Conservation (phyloP, 192 early-diverging fungal species). For the Linnemannia zychae region DNA sequence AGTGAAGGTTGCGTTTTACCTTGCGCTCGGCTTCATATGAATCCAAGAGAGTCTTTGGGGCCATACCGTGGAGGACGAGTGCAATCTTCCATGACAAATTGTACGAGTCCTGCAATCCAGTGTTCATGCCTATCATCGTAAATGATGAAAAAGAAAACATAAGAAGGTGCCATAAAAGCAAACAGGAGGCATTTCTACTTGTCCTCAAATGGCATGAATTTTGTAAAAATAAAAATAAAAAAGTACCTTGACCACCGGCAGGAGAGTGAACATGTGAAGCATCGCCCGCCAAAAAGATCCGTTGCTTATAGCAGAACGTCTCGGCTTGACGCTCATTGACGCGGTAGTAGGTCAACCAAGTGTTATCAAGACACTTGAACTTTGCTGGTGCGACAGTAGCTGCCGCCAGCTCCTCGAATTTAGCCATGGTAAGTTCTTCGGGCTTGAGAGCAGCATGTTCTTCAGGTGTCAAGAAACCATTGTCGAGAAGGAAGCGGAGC, state of each 20-base stretch:
- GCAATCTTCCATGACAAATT: slow-evolving; percentile 65
- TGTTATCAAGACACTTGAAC: slow-evolving; percentile 23
- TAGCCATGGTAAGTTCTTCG: slow-evolving; percentile 25
- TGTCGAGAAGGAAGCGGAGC: slow-evolving; percentile 37
- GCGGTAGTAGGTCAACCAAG: slow-evolving; percentile 45
- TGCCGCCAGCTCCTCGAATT: slow-evolving; percentile 1
- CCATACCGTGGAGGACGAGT: slow-evolving; percentile 51
- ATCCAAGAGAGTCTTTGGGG: slow-evolving; percentile 28
- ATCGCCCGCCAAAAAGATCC: slow-evolving; percentile 64
- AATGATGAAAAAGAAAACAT: not conserved
- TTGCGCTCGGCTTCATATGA: slow-evolving; percentile 41
- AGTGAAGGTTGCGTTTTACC: slow-evolving; percentile 6
- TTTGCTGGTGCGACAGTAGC: slow-evolving; percentile 23
- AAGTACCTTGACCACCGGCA: slow-evolving; percentile 50
- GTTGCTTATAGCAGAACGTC: slow-evolving; percentile 34
- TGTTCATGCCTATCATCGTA: slow-evolving; percentile 49
- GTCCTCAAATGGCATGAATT: too few species aligned
- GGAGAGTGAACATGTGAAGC: slow-evolving; percentile 60
- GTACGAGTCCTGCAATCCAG: slow-evolving; percentile 59
- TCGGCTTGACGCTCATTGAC: slow-evolving; percentile 50
- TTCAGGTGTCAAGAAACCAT: slow-evolving; percentile 39
- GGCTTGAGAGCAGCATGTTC: slow-evolving; percentile 33
- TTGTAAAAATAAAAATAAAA: too few species aligned
- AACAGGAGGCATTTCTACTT: too few species aligned
- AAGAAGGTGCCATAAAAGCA: too few species aligned